These are phyloP conservation scores for Aspergillus proliferans DNA, from an alignment of 2,329 filamentous ascomycete genomes.

Conservation along the genomic window DNA sequence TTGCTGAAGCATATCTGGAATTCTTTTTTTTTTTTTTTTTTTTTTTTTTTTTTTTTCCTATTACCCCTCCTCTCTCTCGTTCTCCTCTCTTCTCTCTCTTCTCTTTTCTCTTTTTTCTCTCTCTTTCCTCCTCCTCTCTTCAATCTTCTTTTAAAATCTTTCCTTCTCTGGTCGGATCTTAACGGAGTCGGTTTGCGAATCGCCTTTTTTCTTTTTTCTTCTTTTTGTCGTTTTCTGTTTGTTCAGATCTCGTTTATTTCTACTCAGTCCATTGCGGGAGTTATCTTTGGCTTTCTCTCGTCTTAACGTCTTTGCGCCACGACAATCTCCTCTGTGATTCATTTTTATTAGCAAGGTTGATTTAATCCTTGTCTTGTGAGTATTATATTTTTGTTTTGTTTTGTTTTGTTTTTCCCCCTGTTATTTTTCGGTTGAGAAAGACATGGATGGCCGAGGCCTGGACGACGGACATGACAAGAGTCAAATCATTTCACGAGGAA, in stretches of 20 bases:
- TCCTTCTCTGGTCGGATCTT: slow-evolving; percentile 21
- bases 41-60: slow-evolving; percentile 7
- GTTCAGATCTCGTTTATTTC: slow-evolving; percentile 5
- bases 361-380: slow-evolving; percentile 16
- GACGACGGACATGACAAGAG: not conserved
- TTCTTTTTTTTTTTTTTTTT: slow-evolving; percentile 2
- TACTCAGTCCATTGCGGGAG: slow-evolving; percentile 19
- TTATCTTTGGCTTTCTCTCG: slow-evolving; percentile 16
- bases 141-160: slow-evolving; percentile 13
- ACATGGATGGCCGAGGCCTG: not conserved
- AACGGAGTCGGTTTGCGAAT: slow-evolving; percentile 26
- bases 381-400: slow-evolving; percentile 2
- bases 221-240: slow-evolving; percentile 12
- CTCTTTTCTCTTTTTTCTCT: slow-evolving; percentile 6
- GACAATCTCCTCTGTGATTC: slow-evolving; percentile 10
- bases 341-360: slow-evolving; percentile 12
- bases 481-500: too few species aligned
- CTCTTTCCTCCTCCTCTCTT: slow-evolving; percentile 8
- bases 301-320: slow-evolving; percentile 16
- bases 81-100: slow-evolving; percentile 11
- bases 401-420: not conserved
- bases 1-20: not conserved
- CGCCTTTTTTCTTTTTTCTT: slow-evolving; percentile 15
- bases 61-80: slow-evolving; percentile 11
- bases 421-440: not conserved